phyloP scores from a whole-genome alignment of 2,329 filamentous ascomycete genomes.

The Trichophyton benhamiae region DNA sequence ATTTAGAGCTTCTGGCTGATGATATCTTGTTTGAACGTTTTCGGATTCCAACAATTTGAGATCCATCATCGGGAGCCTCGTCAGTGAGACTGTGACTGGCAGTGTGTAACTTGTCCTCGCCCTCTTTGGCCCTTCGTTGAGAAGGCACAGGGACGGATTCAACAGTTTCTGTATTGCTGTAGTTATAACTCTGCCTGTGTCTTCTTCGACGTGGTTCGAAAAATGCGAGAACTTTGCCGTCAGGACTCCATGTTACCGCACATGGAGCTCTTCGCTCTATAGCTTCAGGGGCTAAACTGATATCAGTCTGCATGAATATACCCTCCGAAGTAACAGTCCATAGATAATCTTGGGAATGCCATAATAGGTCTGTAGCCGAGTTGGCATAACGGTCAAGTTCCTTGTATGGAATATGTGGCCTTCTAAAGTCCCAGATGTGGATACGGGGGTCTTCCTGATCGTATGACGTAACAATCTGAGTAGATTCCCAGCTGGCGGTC shows the following conservation, averaged over 20 bases:
- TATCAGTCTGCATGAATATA: slow-evolving; percentile 50
- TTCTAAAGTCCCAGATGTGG: slow-evolving; percentile 53
- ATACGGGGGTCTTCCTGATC: slow-evolving; percentile 48
- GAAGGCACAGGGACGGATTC: slow-evolving; percentile 3
- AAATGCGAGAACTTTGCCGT: slow-evolving; percentile 45
- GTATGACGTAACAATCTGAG: slow-evolving; percentile 51
- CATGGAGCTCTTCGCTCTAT: slow-evolving; percentile 46
- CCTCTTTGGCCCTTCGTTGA: slow-evolving; percentile 29
- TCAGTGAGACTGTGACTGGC: slow-evolving; percentile 42
- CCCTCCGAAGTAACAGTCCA: slow-evolving; percentile 54
- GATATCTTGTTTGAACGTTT: slow-evolving; percentile 34
- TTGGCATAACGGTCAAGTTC: slow-evolving; percentile 46
- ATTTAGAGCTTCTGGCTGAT: slow-evolving; percentile 40
- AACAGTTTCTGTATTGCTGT: slow-evolving; percentile 25
- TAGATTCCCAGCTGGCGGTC: slow-evolving; percentile 46
- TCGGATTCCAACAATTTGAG: slow-evolving; percentile 39
- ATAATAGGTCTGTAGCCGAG: slow-evolving; percentile 48
- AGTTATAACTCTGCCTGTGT: slow-evolving; percentile 25
- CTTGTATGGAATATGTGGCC: slow-evolving; percentile 49
- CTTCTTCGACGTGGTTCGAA: slow-evolving; percentile 39
- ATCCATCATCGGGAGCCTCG: slow-evolving; percentile 45
- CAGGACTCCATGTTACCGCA: slow-evolving; percentile 45
- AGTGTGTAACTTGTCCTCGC: slow-evolving; percentile 35
- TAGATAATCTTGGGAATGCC: slow-evolving; percentile 51
- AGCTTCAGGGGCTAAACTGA: slow-evolving; percentile 47